Base-by-base conservation (phyloP, 495 filamentous ascomycete species). In the Aspergillus ostianus region DNA sequence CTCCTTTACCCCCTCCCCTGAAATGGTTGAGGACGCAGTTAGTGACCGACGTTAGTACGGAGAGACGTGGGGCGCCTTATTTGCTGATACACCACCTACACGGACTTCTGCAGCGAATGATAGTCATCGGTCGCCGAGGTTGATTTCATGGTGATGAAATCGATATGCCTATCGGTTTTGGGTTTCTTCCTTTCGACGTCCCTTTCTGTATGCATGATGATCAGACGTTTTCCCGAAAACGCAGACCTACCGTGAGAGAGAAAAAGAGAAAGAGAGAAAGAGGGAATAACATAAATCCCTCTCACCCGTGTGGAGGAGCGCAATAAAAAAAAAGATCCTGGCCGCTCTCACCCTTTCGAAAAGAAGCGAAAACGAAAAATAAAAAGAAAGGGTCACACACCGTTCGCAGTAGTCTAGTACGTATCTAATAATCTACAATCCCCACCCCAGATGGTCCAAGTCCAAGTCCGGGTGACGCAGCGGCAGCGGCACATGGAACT, bases 41-140 rank as follows among this genome's bases (percentile, higher is more conserved):
- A 32, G 30, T 15, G 36, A 41, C 12, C 36, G 36, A 41, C 36
- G 6, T 41, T 41, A 41, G 36, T 15, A 41, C 44, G 53, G 48
- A 59, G 36, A 54, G 57, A 48, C 57, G 57, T 58, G 64, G 60
- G 64, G 57, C 64, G 32, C 32, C 46, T 55, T 58, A 44, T 13
- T 57, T 36, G 55, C 48, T 52, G 61, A 64, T 64, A 54, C 49
- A 59, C 57, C 60, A 59, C 57, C 64, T 59, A 62, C 64, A 67
- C 64, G 64, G 64, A 62, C 64, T 53, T 62, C 64, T 67, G 61
- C 61, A 60, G 61, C 47, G 47, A 47, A 57, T 29, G 20, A 27
- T n/a, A 52, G 13, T 29, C 8, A 29, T 52, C 21, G 19, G 27
- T 27, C 50, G 50, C 12, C 5, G 4, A 15, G 21, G 50, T 52